Percentiles rank a stretch among this genome's conserved stretches.
These are phyloP conservation scores for Globisporangium recalcitrans DNA, from an alignment of 352 stramenopile species.

Conservation along the genomic window DNA sequence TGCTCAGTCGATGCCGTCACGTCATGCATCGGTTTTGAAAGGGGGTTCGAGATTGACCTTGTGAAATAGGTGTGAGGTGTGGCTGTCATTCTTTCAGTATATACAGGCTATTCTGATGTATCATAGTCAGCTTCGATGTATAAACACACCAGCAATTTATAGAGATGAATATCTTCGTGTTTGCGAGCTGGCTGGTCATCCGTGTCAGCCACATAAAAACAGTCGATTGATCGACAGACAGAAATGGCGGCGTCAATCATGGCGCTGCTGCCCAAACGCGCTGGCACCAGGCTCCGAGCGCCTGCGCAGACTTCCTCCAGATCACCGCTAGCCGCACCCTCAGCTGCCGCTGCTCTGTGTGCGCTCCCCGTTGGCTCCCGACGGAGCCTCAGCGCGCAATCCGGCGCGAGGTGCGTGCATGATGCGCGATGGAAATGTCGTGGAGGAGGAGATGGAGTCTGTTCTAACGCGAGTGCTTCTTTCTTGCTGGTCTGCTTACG, in stretches of 20 bases:
- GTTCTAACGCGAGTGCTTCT: not conserved
- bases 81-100: no score
- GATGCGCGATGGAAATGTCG: no score
- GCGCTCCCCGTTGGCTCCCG: not conserved
- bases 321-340: not conserved
- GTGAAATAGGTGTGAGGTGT: not conserved
- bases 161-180: not conserved
- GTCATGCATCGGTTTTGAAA: not conserved
- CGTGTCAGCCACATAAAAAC: not conserved
- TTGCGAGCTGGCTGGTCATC: not conserved
- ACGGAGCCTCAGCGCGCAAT: conserved; percentile 3
- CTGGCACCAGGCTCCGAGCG: not conserved
- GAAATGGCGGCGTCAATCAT: not conserved
- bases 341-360: not conserved
- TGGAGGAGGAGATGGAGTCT: no score
- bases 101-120: no score
- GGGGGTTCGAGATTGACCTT: not conserved
- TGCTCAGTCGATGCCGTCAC: not conserved
- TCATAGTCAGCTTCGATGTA: no score
- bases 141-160: not conserved
- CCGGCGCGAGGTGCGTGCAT: conserved; percentile 6
- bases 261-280: conserved; percentile 1
- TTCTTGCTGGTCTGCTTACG: no score
- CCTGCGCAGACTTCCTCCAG: not conserved
- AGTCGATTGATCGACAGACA: not conserved